Percentiles rank a stretch among this genome's conserved stretches.
Conservation (phyloP, 1,139 yeast species). For the Geotrichum citri-aurantii region DNA sequence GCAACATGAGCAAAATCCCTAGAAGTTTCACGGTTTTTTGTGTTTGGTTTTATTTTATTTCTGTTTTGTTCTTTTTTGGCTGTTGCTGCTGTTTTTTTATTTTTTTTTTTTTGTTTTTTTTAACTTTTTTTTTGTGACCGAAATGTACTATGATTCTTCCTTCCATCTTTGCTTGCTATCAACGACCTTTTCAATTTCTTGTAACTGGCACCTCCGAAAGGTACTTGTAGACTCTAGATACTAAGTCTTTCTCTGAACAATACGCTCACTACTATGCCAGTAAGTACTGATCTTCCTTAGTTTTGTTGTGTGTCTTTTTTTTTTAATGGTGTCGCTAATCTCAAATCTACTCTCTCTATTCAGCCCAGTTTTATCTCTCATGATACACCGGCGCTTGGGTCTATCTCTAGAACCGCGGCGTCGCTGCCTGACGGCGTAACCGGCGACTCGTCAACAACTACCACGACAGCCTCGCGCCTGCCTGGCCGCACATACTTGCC, state of each 20-base stretch:
- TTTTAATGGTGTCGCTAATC: neutral
- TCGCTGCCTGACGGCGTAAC: conserved; percentile 12
- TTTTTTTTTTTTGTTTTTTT: neutral
- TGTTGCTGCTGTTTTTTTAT: neutral
- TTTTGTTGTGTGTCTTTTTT: neutral
- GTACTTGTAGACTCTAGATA: neutral
- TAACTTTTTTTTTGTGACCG: neutral
- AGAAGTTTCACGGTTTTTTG: neutral
- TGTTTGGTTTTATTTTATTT: too few species aligned
- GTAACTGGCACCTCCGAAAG: neutral
- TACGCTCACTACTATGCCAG: neutral
- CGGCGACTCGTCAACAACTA: neutral
- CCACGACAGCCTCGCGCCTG: conserved; percentile 1
- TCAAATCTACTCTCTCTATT: too few species aligned
- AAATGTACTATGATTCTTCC: neutral
- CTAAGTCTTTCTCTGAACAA: neutral
- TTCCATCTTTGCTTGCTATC: neutral
- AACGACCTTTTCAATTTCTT: neutral
- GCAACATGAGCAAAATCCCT: neutral
- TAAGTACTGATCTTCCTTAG: neutral
- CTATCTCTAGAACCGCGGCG: conserved; percentile 16
- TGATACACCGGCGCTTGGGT: conserved; percentile 17
- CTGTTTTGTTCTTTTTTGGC: too few species aligned
- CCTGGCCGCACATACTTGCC: neutral
- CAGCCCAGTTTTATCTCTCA: conserved; percentile 6